Evolutionary conservation across 257 asterid genomes (phyloP).

Genomic region (Solanum habrochaites): DNA sequence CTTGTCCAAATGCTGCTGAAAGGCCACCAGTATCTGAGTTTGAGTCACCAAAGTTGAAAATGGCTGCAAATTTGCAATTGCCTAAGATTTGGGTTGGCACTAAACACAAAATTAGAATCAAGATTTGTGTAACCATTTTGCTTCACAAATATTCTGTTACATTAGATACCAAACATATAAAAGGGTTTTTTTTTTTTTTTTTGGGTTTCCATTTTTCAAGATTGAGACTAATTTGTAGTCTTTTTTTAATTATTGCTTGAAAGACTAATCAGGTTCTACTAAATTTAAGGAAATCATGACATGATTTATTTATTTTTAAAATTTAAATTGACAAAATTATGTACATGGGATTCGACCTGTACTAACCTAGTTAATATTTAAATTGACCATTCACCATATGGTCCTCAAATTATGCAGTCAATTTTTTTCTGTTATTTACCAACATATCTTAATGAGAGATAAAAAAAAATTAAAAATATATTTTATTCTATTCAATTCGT

Average conservation of each 20-base stretch:
- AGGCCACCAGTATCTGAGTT: slow-evolving; percentile 85
- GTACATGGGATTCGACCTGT: neutral
- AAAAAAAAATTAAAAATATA: too few species aligned
- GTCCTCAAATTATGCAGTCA: neutral
- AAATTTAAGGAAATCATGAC: neutral
- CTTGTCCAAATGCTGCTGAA: slow-evolving; percentile 65
- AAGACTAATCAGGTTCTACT: neutral
- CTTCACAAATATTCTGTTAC: neutral
- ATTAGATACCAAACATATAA: neutral
- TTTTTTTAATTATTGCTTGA: neutral
- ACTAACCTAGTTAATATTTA: neutral
- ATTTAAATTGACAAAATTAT: neutral
- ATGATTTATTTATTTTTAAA: neutral
- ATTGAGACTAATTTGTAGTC: neutral
- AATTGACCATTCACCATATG: neutral
- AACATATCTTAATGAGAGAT: neutral
- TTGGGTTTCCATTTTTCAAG: neutral
- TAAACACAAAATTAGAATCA: neutral
- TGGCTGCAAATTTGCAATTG: slow-evolving; percentile 53
- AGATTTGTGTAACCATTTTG: neutral
- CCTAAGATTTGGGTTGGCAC: neutral
- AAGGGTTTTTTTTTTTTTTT: too few species aligned
- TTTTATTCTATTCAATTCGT: too few species aligned
- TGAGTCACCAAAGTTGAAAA: slow-evolving; percentile 82
- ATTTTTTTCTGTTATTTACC: neutral